A percentile compares a stretch with the other conserved stretches of the same genome.
Evolutionary conservation across 495 filamentous ascomycete genomes (phyloP).

Genomic region (Cairneyella variabilis): DNA sequence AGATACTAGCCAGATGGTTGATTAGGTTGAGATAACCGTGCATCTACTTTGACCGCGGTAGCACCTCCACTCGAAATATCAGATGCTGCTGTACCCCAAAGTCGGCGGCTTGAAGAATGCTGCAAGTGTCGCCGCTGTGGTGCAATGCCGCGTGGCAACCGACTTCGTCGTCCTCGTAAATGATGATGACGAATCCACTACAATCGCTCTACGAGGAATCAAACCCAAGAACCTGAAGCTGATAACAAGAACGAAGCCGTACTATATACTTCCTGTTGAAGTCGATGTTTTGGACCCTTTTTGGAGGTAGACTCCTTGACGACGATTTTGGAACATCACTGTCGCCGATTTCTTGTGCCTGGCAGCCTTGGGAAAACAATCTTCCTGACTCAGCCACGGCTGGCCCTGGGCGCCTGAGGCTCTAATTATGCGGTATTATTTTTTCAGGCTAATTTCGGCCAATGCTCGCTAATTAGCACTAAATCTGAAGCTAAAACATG

Average conservation of each 20-base stretch:
- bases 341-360: too few species aligned
- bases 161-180: too few species aligned
- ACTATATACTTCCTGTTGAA: too few species aligned
- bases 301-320: too few species aligned
- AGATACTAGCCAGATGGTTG: conserved; percentile 7
- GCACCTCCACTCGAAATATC: conserved; percentile 5
- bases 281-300: too few species aligned
- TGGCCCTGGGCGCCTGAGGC: neutral
- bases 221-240: too few species aligned
- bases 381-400: neutral
- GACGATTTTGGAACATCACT: too few species aligned
- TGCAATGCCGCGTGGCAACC: too few species aligned
- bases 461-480: conserved; percentile 23
- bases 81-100: conserved; percentile 3
- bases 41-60: conserved; percentile 8
- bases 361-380: neutral
- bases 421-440: conserved; percentile 20
- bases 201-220: too few species aligned
- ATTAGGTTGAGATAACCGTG: conserved; percentile 10
- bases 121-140: conserved; percentile 10
- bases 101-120: conserved; percentile 10
- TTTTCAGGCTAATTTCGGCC: conserved; percentile 13
- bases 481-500: conserved; percentile 21
- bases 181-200: too few species aligned
- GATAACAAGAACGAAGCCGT: too few species aligned